Conservation (phyloP, 2,329 filamentous ascomycete genomes). For the Neophaeococcomyces aloes region DNA sequence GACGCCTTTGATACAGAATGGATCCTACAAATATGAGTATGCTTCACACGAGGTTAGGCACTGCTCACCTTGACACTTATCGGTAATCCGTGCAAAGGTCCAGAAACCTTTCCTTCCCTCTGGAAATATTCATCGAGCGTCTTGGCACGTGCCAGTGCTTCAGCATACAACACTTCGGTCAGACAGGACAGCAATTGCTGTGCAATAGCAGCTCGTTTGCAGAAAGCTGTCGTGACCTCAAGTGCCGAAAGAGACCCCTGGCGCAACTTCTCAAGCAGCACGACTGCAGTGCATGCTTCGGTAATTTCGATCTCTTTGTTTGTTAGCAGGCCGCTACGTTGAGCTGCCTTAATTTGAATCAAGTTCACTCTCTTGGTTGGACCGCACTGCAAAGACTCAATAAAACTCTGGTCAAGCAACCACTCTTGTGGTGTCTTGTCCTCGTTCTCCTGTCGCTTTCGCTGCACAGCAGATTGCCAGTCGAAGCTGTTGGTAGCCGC, state of each 20-base stretch:
- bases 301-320: slow-evolving; percentile 38
- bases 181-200: slow-evolving; percentile 23
- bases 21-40: too few species aligned
- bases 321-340: too few species aligned
- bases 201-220: slow-evolving; percentile 22
- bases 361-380: too few species aligned
- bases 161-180: slow-evolving; percentile 24
- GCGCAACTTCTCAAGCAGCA: slow-evolving; percentile 23
- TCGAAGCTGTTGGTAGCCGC: too few species aligned
- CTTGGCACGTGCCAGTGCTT: slow-evolving; percentile 22
- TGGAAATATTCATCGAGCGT: slow-evolving; percentile 21
- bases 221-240: slow-evolving; percentile 22
- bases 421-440: too few species aligned
- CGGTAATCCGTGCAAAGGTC: slow-evolving; percentile 26
- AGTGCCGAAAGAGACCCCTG: slow-evolving; percentile 18
- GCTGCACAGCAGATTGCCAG: too few species aligned
- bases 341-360: too few species aligned
- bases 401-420: too few species aligned
- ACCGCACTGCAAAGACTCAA: too few species aligned
- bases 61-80: slow-evolving; percentile 27
- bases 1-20: too few species aligned
- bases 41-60: too few species aligned
- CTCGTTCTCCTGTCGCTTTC: too few species aligned
- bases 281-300: slow-evolving; percentile 36
- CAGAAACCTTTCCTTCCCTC: slow-evolving; percentile 21